A percentile compares a stretch with the other conserved stretches of the same genome.
phyloP scores from a whole-genome alignment of 768 basidiomycete genomes.

The Russula dissimulans region DNA sequence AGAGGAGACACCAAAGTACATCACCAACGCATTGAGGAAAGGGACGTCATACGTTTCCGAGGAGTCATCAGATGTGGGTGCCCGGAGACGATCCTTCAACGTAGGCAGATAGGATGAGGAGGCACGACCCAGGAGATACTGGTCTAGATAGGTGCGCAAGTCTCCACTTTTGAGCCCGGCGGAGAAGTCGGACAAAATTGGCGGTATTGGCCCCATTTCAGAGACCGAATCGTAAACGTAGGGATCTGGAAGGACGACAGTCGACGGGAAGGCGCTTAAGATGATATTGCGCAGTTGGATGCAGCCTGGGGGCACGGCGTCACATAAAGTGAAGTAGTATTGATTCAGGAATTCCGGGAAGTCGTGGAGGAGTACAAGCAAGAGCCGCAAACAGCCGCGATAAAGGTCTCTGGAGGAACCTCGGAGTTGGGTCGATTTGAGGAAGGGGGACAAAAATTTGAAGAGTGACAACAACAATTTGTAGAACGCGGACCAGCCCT shows the following conservation, averaged over 20 bases:
- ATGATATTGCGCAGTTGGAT: slow-evolving; percentile 96
- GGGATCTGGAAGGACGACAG: slow-evolving; percentile 76
- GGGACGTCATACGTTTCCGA: slow-evolving; percentile 75
- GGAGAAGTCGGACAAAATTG: slow-evolving; percentile 85
- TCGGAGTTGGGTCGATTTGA: slow-evolving; percentile 73
- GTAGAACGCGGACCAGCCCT: slow-evolving; percentile 96
- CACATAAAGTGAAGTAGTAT: slow-evolving; percentile 93
- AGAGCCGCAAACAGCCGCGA: slow-evolving; percentile 79
- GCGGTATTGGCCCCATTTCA: slow-evolving; percentile 89
- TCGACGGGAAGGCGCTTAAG: slow-evolving; percentile 87
- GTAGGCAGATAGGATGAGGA: slow-evolving; percentile 63
- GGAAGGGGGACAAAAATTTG: slow-evolving; percentile 89
- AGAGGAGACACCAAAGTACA: slow-evolving; percentile 92
- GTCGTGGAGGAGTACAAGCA: slow-evolving; percentile 94
- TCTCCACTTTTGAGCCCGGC: slow-evolving; percentile 73
- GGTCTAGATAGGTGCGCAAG: slow-evolving; percentile 71
- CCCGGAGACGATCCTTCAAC: slow-evolving; percentile 66
- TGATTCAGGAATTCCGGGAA: slow-evolving; percentile 98
- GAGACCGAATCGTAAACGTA: slow-evolving; percentile 70
- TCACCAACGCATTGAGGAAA: slow-evolving; percentile 86
- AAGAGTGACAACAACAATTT: slow-evolving; percentile 88
- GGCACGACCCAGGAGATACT: slow-evolving; percentile 72
- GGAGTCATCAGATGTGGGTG: slow-evolving; percentile 38
- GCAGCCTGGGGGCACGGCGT: slow-evolving; percentile 86
- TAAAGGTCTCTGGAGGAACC: slow-evolving; percentile 79